Evolutionary conservation across 2,329 filamentous ascomycete genomes (phyloP), one percentile per base, ranked within the genome.

Genomic region (Triangularia setosa): DNA sequence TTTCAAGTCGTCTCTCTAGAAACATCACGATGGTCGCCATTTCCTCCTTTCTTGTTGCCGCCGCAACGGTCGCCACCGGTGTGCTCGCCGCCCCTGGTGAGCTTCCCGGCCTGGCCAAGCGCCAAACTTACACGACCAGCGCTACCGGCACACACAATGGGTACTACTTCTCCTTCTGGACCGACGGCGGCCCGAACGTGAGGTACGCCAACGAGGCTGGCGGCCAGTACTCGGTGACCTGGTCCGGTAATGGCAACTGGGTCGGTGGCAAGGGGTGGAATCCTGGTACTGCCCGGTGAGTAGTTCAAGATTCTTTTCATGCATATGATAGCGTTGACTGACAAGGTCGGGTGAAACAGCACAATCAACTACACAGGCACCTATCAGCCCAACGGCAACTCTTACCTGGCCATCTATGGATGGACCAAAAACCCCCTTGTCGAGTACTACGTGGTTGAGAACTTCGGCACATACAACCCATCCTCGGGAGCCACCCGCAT

Each of bases 121-220:
- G 69, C 65, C 71, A 73, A 69, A 70, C 75, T 65, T 75, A 77
- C 30, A 83, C 83, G 27, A 72, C 77, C 61, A 82, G 78, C 67
- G 74, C 76, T 14, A 82, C 80, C 2, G 84, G 84, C 58, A 82
- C 78, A 6, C 77, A 83, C 76, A 81, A 84, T 70, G 84, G 84
- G 62, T 87, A 80, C 77, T 87, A 82, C 78, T 87, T 84, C 75
- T 84, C 82, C 8, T 87, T 80, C 78, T 88, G 83, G 83, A 84
- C 80, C 62, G 84, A 87, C 65, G 80, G 81, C 28, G 77, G 74
- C n/a, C 79, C 76, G 40, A 72, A 75, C 52, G 81, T 83, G 7
- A 81, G 76, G 44, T 87, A 87, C 77, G 84, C 80, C 71, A 87
- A 86, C 74, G 80, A 79, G 21, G 73, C 74, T 4, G 80, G 74